phyloP scores from a whole-genome alignment of 208 protist genomes.

The Wallacemonas sp. region DNA sequence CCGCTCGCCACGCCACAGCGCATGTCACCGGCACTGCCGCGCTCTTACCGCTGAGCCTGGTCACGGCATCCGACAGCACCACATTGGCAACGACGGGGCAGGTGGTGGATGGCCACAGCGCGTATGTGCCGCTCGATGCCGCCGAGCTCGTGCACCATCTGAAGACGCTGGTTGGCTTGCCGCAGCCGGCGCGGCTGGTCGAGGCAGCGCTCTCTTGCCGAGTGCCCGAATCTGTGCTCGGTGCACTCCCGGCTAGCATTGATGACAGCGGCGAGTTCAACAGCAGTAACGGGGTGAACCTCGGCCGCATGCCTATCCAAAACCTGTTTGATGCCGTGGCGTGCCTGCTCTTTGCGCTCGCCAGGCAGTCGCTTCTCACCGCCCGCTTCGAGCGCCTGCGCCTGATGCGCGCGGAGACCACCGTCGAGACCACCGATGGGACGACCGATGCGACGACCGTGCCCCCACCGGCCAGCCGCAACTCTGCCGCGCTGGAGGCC shows the following conservation, averaged over 20 bases:
- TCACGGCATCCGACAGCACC: not conserved
- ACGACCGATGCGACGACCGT: no score
- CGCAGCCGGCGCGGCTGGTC: conserved; percentile 23
- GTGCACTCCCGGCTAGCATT: conserved; percentile 8
- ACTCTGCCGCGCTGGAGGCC: conserved; percentile 29
- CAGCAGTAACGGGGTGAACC: conserved; percentile 14
- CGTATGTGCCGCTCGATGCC: conserved; percentile 18
- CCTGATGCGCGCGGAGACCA: not conserved
- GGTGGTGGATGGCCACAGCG: no score
- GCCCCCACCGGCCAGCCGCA: no score
- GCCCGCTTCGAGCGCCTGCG: conserved; percentile 17
- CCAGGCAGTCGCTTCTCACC: conserved; percentile 29
- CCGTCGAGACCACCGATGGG: not conserved
- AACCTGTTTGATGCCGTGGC: conserved; percentile 33
- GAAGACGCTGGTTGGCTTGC: conserved; percentile 25
- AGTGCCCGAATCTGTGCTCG: conserved; percentile 13
- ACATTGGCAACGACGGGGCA: no score
- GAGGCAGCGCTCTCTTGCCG: conserved; percentile 27
- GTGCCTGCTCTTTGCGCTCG: conserved; percentile 32
- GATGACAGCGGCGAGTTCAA: conserved; percentile 7
- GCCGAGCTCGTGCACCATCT: conserved; percentile 30
- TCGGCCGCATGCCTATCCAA: conserved; percentile 17
- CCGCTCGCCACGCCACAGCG: no score
- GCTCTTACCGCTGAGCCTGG: not conserved
- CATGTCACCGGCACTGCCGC: no score